A percentile compares a stretch with the other conserved stretches of the same genome.
phyloP scores from a whole-genome alignment of 768 basidiomycete genomes.

The Rhodotorula toruloides region DNA sequence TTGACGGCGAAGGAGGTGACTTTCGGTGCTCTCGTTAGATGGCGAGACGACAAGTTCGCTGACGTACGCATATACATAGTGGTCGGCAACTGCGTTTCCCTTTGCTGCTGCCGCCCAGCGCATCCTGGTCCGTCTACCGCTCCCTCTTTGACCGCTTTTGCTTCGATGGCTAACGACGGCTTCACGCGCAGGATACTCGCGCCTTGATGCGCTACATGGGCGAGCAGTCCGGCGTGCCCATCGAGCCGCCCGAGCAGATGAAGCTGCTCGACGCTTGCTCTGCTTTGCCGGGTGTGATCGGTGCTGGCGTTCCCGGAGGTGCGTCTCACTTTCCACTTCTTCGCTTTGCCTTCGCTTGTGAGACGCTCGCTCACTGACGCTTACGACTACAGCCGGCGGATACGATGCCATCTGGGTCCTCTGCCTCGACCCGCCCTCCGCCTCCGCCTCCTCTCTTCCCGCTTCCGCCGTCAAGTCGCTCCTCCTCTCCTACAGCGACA shows the following conservation, averaged over 20 bases:
- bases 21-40: too few species aligned
- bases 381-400: conserved; percentile 66
- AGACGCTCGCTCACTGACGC: not conserved
- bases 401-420: conserved; percentile 96
- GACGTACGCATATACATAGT: not conserved
- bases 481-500: conserved; percentile 47
- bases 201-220: conserved; percentile 81
- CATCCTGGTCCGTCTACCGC: conserved; percentile 12
- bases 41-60: too few species aligned
- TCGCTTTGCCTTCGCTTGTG: not conserved
- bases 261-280: conserved; percentile 71
- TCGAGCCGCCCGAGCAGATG: conserved; percentile 86
- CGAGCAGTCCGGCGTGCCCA: conserved; percentile 64
- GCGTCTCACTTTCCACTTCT: conserved; percentile 44
- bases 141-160: not conserved
- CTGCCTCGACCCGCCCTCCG: conserved; percentile 58
- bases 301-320: conserved; percentile 96
- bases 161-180: too few species aligned
- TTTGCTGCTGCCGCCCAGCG: not conserved
- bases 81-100: not conserved
- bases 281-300: conserved; percentile 73
- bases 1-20: conserved; percentile 7
- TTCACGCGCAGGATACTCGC: conserved; percentile 64
- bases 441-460: conserved; percentile 44
- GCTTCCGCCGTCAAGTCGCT: conserved; percentile 48